Conservation (phyloP, 2,329 filamentous ascomycete species). For the Aureobasidium sp. region DNA sequence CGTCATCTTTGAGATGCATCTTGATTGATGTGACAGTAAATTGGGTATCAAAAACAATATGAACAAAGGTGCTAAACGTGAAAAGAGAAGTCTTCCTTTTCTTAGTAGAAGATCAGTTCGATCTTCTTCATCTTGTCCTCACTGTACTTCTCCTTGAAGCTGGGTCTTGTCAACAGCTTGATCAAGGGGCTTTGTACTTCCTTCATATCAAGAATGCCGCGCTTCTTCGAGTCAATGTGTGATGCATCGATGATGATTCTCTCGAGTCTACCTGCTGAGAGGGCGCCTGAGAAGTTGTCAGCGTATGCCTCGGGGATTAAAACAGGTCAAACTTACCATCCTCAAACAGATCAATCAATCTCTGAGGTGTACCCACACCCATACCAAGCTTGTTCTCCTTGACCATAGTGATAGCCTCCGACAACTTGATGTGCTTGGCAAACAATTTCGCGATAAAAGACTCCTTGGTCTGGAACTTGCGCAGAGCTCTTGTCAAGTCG, state of each 20-base stretch:
- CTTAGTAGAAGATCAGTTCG: slow-evolving; percentile 56
- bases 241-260: slow-evolving; percentile 84
- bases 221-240: slow-evolving; percentile 89
- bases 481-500: slow-evolving; percentile 67
- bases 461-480: slow-evolving; percentile 72
- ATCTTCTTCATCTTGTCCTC: slow-evolving; percentile 43
- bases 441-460: slow-evolving; percentile 82
- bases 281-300: slow-evolving; percentile 43
- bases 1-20: background rate
- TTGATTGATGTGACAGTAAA: background rate
- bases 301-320: slow-evolving; percentile 2
- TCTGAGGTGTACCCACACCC: slow-evolving; percentile 79
- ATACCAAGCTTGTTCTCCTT: slow-evolving; percentile 64
- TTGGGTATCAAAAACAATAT: background rate
- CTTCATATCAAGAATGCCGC: slow-evolving; percentile 90
- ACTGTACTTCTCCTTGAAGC: slow-evolving; percentile 62
- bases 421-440: slow-evolving; percentile 94
- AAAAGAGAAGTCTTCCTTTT: background rate
- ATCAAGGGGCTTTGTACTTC: slow-evolving; percentile 79
- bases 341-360: slow-evolving; percentile 74
- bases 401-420: slow-evolving; percentile 73
- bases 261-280: slow-evolving; percentile 64
- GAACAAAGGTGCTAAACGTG: background rate
- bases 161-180: slow-evolving; percentile 60
- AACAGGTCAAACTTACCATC: slow-evolving; percentile 49